Percentiles rank a stretch among this genome's conserved stretches.
Conservation (phyloP, 371 early-diverging fungal genomes). For the Mucor sp. region DNA sequence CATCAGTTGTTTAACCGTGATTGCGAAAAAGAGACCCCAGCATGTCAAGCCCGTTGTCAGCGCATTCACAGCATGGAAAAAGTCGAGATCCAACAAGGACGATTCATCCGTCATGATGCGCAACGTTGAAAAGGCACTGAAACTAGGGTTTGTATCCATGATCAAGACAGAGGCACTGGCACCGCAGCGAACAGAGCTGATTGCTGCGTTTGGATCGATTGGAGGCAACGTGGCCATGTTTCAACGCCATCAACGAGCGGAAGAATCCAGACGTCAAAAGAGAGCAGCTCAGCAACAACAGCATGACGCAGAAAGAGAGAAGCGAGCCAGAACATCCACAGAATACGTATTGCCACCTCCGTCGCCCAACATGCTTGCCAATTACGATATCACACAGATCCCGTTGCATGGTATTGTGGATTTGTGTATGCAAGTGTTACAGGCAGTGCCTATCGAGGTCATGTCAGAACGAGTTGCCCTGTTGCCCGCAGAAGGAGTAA, state of each 20-base stretch:
- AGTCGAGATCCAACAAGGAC: slow-evolving; percentile 25
- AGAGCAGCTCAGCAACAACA: slow-evolving; percentile 10
- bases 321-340: slow-evolving; percentile 10
- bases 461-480: slow-evolving; percentile 28
- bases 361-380: slow-evolving; percentile 22
- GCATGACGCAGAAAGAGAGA: slow-evolving; percentile 20
- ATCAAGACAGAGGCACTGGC: slow-evolving; percentile 40
- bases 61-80: slow-evolving; percentile 29
- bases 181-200: slow-evolving; percentile 31
- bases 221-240: slow-evolving; percentile 52
- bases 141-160: slow-evolving; percentile 42
- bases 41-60: slow-evolving; percentile 28
- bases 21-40: slow-evolving; percentile 40
- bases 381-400: slow-evolving; percentile 42
- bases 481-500: slow-evolving; percentile 23
- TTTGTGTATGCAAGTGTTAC: slow-evolving; percentile 43
- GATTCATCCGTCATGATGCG: slow-evolving; percentile 38
- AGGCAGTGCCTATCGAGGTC: slow-evolving; percentile 36
- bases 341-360: slow-evolving; percentile 15
- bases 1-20: slow-evolving; percentile 41
- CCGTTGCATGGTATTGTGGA: slow-evolving; percentile 39
- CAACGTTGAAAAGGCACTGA: slow-evolving; percentile 46
- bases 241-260: slow-evolving; percentile 26
- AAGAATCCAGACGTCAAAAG: slow-evolving; percentile 26
- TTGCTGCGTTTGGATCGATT: slow-evolving; percentile 36